These are phyloP conservation scores for Clavispora fructus DNA, from an alignment of 805 yeast genomes.

Conservation along the genomic window DNA sequence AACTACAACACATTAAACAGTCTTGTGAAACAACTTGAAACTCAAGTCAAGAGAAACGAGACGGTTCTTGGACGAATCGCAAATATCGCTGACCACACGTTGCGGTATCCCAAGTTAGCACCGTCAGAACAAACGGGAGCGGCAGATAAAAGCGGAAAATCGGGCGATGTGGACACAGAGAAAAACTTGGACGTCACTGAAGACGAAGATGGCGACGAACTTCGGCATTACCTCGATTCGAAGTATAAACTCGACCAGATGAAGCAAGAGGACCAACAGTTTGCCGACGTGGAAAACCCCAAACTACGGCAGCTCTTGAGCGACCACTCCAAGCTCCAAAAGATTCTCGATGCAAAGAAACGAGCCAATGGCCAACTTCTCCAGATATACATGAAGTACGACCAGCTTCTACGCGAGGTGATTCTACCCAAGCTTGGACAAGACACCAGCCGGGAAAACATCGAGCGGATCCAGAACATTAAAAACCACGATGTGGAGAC, in stretches of 20 bases:
- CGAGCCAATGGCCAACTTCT: slow-evolving; percentile 21
- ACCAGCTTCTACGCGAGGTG: slow-evolving; percentile 20
- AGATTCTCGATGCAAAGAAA: slow-evolving; percentile 15
- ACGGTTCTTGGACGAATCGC: slow-evolving; percentile 18
- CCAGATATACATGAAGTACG: slow-evolving; percentile 23
- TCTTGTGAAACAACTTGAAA: slow-evolving; percentile 14
- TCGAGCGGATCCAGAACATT: not conserved
- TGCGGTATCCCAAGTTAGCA: slow-evolving; percentile 7
- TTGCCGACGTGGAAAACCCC: slow-evolving; percentile 8
- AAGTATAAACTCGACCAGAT: slow-evolving; percentile 6
- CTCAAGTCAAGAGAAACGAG: slow-evolving; percentile 22
- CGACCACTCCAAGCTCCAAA: slow-evolving; percentile 24
- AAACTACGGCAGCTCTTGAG: slow-evolving; percentile 19
- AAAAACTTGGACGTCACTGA: not conserved
- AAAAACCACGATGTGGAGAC: not conserved
- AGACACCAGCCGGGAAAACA: slow-evolving; percentile 11
- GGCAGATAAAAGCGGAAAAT: not conserved
- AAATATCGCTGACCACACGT: slow-evolving; percentile 17
- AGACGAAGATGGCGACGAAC: slow-evolving; percentile 10
- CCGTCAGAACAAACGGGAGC: not conserved
- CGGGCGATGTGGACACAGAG: not conserved
- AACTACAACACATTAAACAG: slow-evolving; percentile 26
- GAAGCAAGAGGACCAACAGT: slow-evolving; percentile 4
- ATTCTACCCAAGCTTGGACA: slow-evolving; percentile 25
- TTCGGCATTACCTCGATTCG: slow-evolving; percentile 23